Base-by-base conservation (phyloP, 1,284 basidiomycete species). In the Wallemia mellicola region DNA sequence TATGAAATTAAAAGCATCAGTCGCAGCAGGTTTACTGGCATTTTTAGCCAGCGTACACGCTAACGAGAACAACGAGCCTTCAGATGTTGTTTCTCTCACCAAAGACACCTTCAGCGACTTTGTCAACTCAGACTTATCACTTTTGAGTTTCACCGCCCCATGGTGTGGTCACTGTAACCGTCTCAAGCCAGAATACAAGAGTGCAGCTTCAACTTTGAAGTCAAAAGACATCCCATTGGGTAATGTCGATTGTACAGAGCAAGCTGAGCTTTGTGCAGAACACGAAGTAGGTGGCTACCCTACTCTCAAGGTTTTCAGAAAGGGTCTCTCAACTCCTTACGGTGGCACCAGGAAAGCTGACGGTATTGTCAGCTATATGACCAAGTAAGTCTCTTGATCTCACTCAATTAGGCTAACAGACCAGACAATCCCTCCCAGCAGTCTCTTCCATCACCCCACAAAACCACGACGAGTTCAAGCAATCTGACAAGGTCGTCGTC, bases 361-460 rank as follows among this genome's bases (percentile, higher is more conserved):
- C 65, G 92, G 94, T 28, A 98, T 99, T 67, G 75, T 96, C 70
- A 82, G 80, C 69, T 96, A 96, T 76, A 96, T 99, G 94, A 71
- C 79, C 75, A 96, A 98, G 89, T 89, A 64, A 66, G 82, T 74
- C 24, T n/a, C 1, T 19, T 24, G 24, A 32, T 9, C 7, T 27
- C n/a, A 24, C 7, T 58, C 2, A 56, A 1, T 1, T 24, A 17
- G 59, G 48, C 26, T 25, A n/a, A 38, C 58, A 33, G 59, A 59
- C 27, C 64, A 91, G 86, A 70, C 94, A 96, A 77, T 81, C 86
- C 9, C 79, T 98, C 22, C 94, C 94, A n/a, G 87, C 94, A 48
- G 81, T 98, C 58, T 81, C 86, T 2, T 75, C 79, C 32, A 79
- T 99, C 30, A 85, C 81, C 1, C 71, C 74, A 24, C 77, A 72